These are phyloP conservation scores for Barnettozyma salicaria DNA, from an alignment of 805 yeast genomes.

Conservation along the genomic window DNA sequence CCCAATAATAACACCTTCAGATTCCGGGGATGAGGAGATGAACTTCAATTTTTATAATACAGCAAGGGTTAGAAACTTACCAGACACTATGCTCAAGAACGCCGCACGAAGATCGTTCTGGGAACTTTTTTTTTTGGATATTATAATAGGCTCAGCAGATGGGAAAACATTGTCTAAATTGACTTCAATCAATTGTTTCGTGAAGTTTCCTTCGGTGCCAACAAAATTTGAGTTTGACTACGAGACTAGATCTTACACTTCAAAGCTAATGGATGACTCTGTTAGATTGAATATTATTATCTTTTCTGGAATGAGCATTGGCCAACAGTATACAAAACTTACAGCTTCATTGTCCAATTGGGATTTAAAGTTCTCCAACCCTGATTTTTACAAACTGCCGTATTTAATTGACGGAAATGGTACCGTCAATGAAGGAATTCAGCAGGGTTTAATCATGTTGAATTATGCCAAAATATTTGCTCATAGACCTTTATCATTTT, in stretches of 20 bases:
- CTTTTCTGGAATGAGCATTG: slow-evolving; percentile 34
- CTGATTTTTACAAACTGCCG: slow-evolving; percentile 37
- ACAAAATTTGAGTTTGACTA: slow-evolving; percentile 37
- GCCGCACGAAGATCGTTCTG: slow-evolving; percentile 42
- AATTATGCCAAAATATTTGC: slow-evolving; percentile 51
- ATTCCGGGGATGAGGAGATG: slow-evolving; percentile 16
- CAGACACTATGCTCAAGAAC: slow-evolving; percentile 18
- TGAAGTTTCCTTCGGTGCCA: slow-evolving; percentile 36
- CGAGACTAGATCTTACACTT: slow-evolving; percentile 39
- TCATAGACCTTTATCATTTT: slow-evolving; percentile 46
- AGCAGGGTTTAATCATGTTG: slow-evolving; percentile 42
- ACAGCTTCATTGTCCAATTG: slow-evolving; percentile 44
- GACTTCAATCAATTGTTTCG: slow-evolving; percentile 31
- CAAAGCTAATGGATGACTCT: slow-evolving; percentile 44
- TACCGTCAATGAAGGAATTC: slow-evolving; percentile 46
- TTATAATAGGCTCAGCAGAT: slow-evolving; percentile 48
- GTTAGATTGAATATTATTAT: slow-evolving; percentile 42
- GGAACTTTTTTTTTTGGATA: slow-evolving; percentile 48
- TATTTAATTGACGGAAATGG: slow-evolving; percentile 39
- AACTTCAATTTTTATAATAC: slow-evolving; percentile 24
- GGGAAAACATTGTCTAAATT: slow-evolving; percentile 39
- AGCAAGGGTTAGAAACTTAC: slow-evolving; percentile 18
- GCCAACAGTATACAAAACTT: slow-evolving; percentile 33
- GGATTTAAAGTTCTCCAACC: slow-evolving; percentile 42
- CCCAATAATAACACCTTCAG: slow-evolving; percentile 10